phyloP scores from a whole-genome alignment of 2,329 filamentous ascomycete genomes.

The Elsinoe batatas region DNA sequence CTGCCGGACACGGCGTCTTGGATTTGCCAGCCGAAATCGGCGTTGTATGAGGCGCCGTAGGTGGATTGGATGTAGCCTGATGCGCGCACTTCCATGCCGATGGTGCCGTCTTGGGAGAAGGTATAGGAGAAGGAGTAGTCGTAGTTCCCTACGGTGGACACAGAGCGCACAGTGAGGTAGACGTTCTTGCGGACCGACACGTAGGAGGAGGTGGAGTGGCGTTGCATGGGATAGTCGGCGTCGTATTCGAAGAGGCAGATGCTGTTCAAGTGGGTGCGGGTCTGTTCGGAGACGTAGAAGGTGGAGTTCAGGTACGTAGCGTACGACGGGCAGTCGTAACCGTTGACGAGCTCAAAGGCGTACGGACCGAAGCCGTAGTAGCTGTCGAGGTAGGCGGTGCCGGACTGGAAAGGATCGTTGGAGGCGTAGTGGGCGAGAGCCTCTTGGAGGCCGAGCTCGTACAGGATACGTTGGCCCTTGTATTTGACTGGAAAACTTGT shows the following conservation, averaged over 20 bases:
- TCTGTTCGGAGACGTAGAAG: constrained; percentile 37
- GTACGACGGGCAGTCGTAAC: constrained; percentile 45
- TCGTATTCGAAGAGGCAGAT: constrained; percentile 48
- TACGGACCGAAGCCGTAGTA: constrained; percentile 42
- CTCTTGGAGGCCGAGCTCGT: constrained; percentile 48
- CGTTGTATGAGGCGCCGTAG: constrained; percentile 31
- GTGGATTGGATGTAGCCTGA: constrained; percentile 46
- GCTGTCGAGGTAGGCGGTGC: constrained; percentile 39
- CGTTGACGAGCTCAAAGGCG: constrained; percentile 37
- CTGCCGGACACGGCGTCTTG: constrained; percentile 39
- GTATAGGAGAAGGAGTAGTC: constrained; percentile 42
- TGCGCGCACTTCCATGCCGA: constrained; percentile 42
- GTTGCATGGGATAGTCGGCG: constrained; percentile 40
- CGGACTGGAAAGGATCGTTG: constrained; percentile 37
- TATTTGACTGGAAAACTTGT: constrained; percentile 30
- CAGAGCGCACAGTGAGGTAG: constrained; percentile 36
- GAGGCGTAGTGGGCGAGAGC: constrained; percentile 44
- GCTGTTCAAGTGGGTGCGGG: constrained; percentile 38
- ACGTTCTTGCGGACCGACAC: constrained; percentile 37
- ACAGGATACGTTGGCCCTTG: constrained; percentile 46
- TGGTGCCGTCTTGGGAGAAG: constrained; percentile 42
- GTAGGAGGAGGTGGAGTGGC: constrained; percentile 36
- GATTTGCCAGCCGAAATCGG: constrained; percentile 42
- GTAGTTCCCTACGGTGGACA: constrained; percentile 46
- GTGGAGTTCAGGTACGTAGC: constrained; percentile 42